A percentile compares a stretch with the other conserved stretches of the same genome.
Conservation (phyloP, 225 moss, liverwort and hornwort genomes). For the Marchantia paleacea region DNA sequence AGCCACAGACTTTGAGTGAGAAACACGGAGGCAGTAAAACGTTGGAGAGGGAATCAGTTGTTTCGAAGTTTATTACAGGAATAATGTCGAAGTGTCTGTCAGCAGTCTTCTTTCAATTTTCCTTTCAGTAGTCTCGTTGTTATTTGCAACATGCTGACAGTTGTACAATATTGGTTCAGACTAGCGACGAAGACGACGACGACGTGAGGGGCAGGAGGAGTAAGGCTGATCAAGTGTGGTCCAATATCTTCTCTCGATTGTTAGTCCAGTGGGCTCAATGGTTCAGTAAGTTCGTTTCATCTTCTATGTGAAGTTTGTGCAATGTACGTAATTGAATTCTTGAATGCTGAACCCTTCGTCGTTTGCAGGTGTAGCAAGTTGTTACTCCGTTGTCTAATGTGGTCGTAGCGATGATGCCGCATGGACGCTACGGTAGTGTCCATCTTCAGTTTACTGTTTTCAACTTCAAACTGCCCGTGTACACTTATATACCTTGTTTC, state of each 20-base stretch:
- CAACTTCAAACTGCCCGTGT: not conserved
- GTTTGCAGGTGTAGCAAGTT: not conserved
- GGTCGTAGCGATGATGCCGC: not conserved
- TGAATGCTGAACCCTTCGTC: not conserved
- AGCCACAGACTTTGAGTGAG: not conserved
- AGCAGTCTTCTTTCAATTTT: not conserved
- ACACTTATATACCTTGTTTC: not conserved
- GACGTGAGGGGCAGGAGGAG: conserved; percentile 48
- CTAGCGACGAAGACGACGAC: conserved; percentile 55
- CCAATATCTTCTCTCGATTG: conserved; percentile 76
- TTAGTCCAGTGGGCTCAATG: conserved; percentile 92
- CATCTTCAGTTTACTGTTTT: not conserved
- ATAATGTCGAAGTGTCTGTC: not conserved
- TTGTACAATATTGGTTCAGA: conserved; percentile 27
- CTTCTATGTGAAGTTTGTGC: not conserved
- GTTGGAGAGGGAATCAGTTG: not conserved
- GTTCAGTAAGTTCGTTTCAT: conserved; percentile 62
- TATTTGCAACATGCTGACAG: not conserved
- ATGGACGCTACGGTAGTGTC: not conserved
- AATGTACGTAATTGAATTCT: not conserved
- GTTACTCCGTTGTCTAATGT: not conserved
- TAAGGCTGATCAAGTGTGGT: conserved; percentile 75
- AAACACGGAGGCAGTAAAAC: not conserved
- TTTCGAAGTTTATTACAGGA: not conserved
- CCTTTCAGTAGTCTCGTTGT: too few relatives aligned